These are phyloP conservation scores for Fusarium sp. DNA, from an alignment of 2,329 filamentous ascomycete species.

Conservation along the genomic window DNA sequence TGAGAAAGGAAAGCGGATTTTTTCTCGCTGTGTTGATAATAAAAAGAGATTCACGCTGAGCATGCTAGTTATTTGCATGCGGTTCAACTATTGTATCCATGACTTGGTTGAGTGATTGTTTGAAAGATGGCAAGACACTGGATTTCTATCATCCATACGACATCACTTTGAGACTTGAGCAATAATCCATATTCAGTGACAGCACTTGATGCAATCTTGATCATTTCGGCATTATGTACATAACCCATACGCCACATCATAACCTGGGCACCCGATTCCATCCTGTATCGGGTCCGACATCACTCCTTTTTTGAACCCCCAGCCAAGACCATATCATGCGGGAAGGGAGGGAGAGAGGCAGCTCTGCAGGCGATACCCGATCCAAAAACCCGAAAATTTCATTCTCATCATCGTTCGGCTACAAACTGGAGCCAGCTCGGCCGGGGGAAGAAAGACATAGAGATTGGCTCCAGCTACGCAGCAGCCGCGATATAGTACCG, in stretches of 20 bases:
- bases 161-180: background rate
- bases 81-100: background rate
- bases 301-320: slow-evolving; percentile 37
- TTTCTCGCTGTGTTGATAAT: slow-evolving; percentile 32
- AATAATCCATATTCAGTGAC: background rate
- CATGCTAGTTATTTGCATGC: slow-evolving; percentile 34
- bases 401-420: slow-evolving; percentile 26
- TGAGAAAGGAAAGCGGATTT: slow-evolving; percentile 14
- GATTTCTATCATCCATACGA: background rate
- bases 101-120: background rate
- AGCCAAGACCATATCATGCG: slow-evolving; percentile 22
- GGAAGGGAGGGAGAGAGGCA: slow-evolving; percentile 17
- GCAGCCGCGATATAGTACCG: slow-evolving; percentile 22
- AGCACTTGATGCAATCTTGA: slow-evolving; percentile 33
- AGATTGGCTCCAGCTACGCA: slow-evolving; percentile 9
- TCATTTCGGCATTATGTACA: slow-evolving; percentile 46
- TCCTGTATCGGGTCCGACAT: slow-evolving; percentile 24
- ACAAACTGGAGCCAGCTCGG: background rate
- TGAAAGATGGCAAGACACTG: background rate
- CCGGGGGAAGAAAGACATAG: background rate
- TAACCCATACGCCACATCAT: slow-evolving; percentile 42
- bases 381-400: slow-evolving; percentile 34
- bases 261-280: slow-evolving; percentile 34
- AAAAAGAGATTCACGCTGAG: slow-evolving; percentile 24
- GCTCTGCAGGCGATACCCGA: slow-evolving; percentile 30